Conservation (phyloP, 2,329 filamentous ascomycete species). For the Tolypocladium cylindrosporum region DNA sequence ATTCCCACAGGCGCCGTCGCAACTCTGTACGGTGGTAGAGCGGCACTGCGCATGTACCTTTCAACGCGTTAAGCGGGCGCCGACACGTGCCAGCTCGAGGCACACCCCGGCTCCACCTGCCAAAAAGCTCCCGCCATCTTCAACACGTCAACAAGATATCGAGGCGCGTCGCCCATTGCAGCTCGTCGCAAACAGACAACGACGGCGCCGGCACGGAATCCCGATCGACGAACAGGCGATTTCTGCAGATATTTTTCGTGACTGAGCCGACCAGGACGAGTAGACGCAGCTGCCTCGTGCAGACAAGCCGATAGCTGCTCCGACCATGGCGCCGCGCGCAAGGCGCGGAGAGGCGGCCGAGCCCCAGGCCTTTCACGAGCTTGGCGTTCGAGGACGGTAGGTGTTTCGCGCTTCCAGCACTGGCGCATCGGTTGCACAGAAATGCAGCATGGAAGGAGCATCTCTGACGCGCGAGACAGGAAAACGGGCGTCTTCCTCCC, state of each 20-base stretch:
- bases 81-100: not conserved
- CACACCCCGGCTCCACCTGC: not conserved
- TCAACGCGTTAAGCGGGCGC: not conserved
- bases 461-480: constrained; percentile 33
- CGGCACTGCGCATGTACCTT: not conserved
- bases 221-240: not conserved
- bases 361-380: constrained; percentile 21
- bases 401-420: constrained; percentile 7
- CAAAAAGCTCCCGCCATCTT: not conserved
- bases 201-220: not conserved
- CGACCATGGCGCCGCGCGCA: constrained; percentile 22
- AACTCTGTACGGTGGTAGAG: not conserved
- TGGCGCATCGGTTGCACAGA: not conserved
- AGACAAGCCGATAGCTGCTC: not conserved
- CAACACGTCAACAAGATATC: constrained; percentile 9
- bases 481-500: constrained; percentile 81
- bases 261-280: not conserved
- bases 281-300: not conserved
- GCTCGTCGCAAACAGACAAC: not conserved
- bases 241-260: not conserved
- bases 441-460: not conserved
- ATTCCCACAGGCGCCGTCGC: not conserved
- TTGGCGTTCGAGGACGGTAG: constrained; percentile 28
- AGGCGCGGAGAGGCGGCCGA: constrained; percentile 19
- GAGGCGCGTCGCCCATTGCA: not conserved